Evolutionary conservation across 2,329 filamentous ascomycete species (phyloP), one percentile per base, ranked within the genome.

Genomic region (Alternaria novae-zelandiae): DNA sequence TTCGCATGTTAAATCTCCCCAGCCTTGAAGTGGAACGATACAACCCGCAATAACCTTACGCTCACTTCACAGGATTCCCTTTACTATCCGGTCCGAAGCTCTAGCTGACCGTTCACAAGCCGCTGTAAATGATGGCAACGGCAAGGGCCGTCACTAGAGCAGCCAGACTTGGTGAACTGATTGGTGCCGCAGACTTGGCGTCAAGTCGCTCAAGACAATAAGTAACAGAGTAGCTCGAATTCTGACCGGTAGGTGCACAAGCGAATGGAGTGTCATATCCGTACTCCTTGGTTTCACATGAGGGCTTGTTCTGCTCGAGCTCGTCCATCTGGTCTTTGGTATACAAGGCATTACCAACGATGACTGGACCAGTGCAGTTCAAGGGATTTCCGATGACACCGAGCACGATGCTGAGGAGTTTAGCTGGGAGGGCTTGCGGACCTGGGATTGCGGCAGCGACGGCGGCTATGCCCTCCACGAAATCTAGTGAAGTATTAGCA

Each of bases 401-500:
- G n/a, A 41, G 15, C 36, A 17, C 36, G 36, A 17, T 17, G 36
- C 36, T 41, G 36, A 41, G 36, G 4, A 41, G 36, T 11, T 9
- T 41, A 2, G 36, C 36, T 0, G 36, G 36, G 1, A 41, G 15
- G 5, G 36, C 36, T 41, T 41, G 36, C 36, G 36, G 36, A 0
- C 36, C 36, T 1, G 36, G 36, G n/a, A 41, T 2, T 41, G 36
- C 36, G 36, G 36, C 36, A 41, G 36, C 36, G 36, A 41, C 36
- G 36, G 36, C 36, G n/a, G n/a, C 36, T 17, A 41, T 41, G 2
- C 36, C 36, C 11, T 41, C 36, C 36, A 41, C 36, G 1, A 41
- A 41, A 1, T 41, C 36, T 17, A 0, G 8, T 17, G 0, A 6
- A 0, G n/a, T 0, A 4, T 41, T 41, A 41, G 36, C 1, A 41